These are phyloP conservation scores for Suillus americanus DNA, from an alignment of 768 basidiomycete species.

Conservation along the genomic window DNA sequence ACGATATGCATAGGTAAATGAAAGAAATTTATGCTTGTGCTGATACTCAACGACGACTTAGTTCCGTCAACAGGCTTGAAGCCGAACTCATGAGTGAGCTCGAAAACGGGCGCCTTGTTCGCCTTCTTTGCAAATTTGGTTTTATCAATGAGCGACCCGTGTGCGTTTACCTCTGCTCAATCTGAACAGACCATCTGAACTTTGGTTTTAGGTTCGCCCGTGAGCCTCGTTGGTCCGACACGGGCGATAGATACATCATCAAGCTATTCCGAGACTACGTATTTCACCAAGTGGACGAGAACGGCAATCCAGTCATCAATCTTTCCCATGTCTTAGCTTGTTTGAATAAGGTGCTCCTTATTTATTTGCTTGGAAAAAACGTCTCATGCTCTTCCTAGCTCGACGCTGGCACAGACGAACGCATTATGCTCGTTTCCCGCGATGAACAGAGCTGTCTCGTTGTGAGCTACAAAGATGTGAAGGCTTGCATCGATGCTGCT, in stretches of 20 bases:
- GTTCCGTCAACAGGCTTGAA: slow-evolving; percentile 81
- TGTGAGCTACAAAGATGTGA: slow-evolving; percentile 91
- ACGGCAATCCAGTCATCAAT: slow-evolving; percentile 86
- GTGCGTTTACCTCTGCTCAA: slow-evolving; percentile 46
- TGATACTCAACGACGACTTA: slow-evolving; percentile 29
- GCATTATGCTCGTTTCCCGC: slow-evolving; percentile 89
- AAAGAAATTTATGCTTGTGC: neutral
- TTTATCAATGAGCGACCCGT: slow-evolving; percentile 99
- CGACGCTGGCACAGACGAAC: slow-evolving; percentile 91
- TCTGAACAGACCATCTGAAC: slow-evolving; percentile 1
- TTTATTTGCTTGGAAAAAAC: neutral
- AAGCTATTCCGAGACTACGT: slow-evolving; percentile 98
- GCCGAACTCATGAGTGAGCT: slow-evolving; percentile 83
- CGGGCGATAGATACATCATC: slow-evolving; percentile 96
- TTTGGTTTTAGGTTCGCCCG: slow-evolving; percentile 79
- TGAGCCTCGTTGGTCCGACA: slow-evolving; percentile 96
- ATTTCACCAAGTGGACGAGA: slow-evolving; percentile 95
- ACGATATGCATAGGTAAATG: slow-evolving; percentile 76
- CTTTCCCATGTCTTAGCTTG: slow-evolving; percentile 88
- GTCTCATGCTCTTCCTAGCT: slow-evolving; percentile 47
- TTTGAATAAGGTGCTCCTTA: slow-evolving; percentile 78
- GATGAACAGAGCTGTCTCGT: slow-evolving; percentile 97
- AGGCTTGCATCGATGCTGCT: slow-evolving; percentile 77
- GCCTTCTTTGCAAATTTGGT: slow-evolving; percentile 89
- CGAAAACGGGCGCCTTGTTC: slow-evolving; percentile 90